phyloP scores from a whole-genome alignment of 805 yeast genomes.

The Lachancea thermotolerans region DNA sequence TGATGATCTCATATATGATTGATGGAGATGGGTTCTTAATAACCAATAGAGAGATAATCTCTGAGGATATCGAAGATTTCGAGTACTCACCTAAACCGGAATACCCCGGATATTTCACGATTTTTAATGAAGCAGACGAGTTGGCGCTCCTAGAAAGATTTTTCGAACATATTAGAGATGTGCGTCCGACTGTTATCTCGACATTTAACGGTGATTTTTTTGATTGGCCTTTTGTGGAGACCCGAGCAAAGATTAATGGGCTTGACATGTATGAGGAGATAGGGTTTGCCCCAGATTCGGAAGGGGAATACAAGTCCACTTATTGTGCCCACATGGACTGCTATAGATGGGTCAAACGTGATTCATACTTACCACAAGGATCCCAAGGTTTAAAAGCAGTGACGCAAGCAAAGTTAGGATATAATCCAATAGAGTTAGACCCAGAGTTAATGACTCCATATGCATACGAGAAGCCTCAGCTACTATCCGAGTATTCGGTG shows the following conservation, averaged over 20 bases:
- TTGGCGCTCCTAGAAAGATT: constrained; percentile 65
- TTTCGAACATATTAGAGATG: constrained; percentile 86
- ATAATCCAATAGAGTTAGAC: constrained; percentile 92
- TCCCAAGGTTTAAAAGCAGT: constrained; percentile 98
- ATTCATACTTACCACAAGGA: constrained; percentile 95
- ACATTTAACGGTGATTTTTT: constrained; percentile 98
- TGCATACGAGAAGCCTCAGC: constrained; percentile 89
- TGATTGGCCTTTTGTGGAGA: constrained; percentile 98
- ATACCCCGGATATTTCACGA: constrained; percentile 81
- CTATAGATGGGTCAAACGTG: constrained; percentile 96
- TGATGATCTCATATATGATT: constrained; percentile 99
- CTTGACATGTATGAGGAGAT: constrained; percentile 85
- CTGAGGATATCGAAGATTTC: constrained; percentile 92
- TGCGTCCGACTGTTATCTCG: constrained; percentile 91
- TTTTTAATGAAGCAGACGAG: constrained; percentile 87
- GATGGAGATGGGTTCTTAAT: constrained; percentile 95
- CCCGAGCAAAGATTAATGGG: constrained; percentile 77
- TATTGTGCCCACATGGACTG: constrained; percentile 97
- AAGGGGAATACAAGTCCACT: constrained; percentile 87
- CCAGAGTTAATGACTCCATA: constrained; percentile 98
- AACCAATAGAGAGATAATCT: constrained; percentile 88
- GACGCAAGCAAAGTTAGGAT: constrained; percentile 90
- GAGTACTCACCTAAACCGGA: constrained; percentile 98
- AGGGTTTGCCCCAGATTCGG: constrained; percentile 84
- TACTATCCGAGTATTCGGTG: constrained; percentile 91